phyloP scores from a whole-genome alignment of 2,329 filamentous ascomycete species.

The Talaromyces sp. region DNA sequence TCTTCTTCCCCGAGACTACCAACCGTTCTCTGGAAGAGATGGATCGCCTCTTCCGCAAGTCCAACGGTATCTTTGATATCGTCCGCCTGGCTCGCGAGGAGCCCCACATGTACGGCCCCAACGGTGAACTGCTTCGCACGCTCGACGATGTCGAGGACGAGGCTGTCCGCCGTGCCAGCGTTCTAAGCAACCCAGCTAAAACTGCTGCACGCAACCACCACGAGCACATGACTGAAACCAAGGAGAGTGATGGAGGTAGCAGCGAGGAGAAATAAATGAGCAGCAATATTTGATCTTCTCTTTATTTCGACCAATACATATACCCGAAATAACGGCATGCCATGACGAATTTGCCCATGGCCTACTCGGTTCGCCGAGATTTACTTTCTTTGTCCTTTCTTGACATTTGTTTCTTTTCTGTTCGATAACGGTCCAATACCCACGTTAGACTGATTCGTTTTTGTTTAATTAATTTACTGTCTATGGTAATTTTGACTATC shows the following conservation, averaged over 20 bases:
- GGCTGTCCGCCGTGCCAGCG: constrained; percentile 36
- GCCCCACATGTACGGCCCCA: constrained; percentile 61
- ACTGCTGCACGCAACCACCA: constrained; percentile 5
- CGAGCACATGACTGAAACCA: constrained; percentile 18
- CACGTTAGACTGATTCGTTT: constrained; percentile 14
- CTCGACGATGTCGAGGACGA: constrained; percentile 52
- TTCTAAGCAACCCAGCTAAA: constrained; percentile 24
- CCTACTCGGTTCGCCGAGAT: neutral
- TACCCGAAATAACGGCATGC: neutral
- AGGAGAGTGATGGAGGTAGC: constrained; percentile 20
- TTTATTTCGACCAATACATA: neutral
- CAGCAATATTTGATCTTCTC: neutral
- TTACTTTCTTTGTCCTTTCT: constrained; percentile 1
- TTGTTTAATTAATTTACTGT: constrained; percentile 9
- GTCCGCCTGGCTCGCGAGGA: constrained; percentile 54
- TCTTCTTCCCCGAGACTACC: constrained; percentile 65
- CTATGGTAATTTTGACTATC: neutral
- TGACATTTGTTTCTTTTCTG: neutral
- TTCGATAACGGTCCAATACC: constrained; percentile 16
- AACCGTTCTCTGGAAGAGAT: constrained; percentile 68
- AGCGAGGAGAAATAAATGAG: constrained; percentile 9
- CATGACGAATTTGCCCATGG: neutral
- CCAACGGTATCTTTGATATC: constrained; percentile 51
- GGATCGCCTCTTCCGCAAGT: constrained; percentile 67
- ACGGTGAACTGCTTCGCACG: constrained; percentile 59